Evolutionary conservation across 2,329 filamentous ascomycete genomes (phyloP), one percentile per base, ranked within the genome.

Genomic region (Beauveria scarabaeidicola): DNA sequence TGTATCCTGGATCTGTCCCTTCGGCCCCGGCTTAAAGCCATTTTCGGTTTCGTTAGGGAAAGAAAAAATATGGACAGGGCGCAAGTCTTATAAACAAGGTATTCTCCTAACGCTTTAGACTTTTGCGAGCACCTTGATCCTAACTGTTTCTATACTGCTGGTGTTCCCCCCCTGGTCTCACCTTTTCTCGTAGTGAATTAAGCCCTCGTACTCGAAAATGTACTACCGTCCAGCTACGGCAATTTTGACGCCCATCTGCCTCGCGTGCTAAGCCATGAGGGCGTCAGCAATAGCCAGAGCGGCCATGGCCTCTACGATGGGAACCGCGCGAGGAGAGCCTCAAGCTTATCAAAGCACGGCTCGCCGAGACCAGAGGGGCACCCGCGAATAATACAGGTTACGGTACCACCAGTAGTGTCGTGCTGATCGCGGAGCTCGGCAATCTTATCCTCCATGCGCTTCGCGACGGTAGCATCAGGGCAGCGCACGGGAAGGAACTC

Each of bases 341-440:
- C n/a, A n/a, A n/a, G n/a, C n/a, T n/a, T n/a, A n/a, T n/a, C n/a
- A n/a, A n/a, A n/a, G n/a, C n/a, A n/a, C n/a, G n/a, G n/a, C n/a
- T n/a, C n/a, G n/a, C n/a, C n/a, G n/a, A n/a, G n/a, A n/a, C n/a
- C n/a, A n/a, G n/a, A n/a, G n/a, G n/a, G n/a, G n/a, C n/a, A n/a
- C n/a, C n/a, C n/a, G n/a, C n/a, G n/a, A n/a, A n/a, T n/a, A n/a
- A n/a, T n/a, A n/a, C n/a, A n/a, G n/a, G n/a, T n/a, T n/a, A n/a
- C n/a, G n/a, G n/a, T n/a, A n/a, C n/a, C 91, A 21, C 97, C 93
- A 69, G 90, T 95, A 3, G 94, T 92, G 70, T 97, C 93, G 73
- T 97, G 93, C 61, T 79, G 80, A 66, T 96, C 90, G 59, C 87
- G 82, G 77, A 88, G 92, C 50, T 87, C 82, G 66, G 86, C 88